Percentiles rank a stretch among this genome's conserved stretches.
phyloP scores from a whole-genome alignment of 345 rosid genomes.

The Acer yangbiense region DNA sequence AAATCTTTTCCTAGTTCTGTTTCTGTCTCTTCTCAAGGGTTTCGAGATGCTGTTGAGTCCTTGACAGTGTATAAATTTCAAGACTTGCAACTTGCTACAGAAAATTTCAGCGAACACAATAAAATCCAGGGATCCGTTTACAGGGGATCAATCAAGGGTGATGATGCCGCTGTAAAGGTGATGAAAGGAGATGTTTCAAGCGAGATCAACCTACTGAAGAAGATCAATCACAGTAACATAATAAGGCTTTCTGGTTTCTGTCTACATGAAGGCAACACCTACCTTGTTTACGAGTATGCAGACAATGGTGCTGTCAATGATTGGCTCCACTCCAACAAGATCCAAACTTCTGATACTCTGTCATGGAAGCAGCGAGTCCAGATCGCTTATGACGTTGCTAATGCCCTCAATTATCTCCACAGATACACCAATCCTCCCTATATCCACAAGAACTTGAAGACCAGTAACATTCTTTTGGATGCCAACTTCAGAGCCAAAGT shows the following conservation, averaged over 20 bases:
- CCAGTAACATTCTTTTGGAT: constrained; percentile 78
- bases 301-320: constrained; percentile 71
- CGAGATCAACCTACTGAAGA: constrained; percentile 80
- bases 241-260: constrained; percentile 90
- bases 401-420: constrained; percentile 81
- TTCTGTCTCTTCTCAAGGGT: constrained; percentile 42
- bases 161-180: constrained; percentile 76
- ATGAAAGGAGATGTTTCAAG: constrained; percentile 76
- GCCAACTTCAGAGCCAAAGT: constrained; percentile 72
- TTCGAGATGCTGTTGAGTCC: constrained; percentile 58
- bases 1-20: constrained; percentile 46
- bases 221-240: constrained; percentile 75
- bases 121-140: constrained; percentile 71
- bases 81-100: constrained; percentile 65
- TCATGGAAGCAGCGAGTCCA: constrained; percentile 88
- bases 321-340: constrained; percentile 53
- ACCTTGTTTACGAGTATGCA: constrained; percentile 77
- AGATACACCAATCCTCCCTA: constrained; percentile 75
- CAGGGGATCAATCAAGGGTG: constrained; percentile 66
- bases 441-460: constrained; percentile 83
- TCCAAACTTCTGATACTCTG: constrained; percentile 30
- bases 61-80: constrained; percentile 60
- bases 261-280: constrained; percentile 66
- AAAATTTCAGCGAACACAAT: constrained; percentile 53
- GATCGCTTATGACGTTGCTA: constrained; percentile 67